Percentiles rank a stretch among this genome's conserved stretches.
Conservation (phyloP, 345 rosid species). For the Linum trigynum region DNA sequence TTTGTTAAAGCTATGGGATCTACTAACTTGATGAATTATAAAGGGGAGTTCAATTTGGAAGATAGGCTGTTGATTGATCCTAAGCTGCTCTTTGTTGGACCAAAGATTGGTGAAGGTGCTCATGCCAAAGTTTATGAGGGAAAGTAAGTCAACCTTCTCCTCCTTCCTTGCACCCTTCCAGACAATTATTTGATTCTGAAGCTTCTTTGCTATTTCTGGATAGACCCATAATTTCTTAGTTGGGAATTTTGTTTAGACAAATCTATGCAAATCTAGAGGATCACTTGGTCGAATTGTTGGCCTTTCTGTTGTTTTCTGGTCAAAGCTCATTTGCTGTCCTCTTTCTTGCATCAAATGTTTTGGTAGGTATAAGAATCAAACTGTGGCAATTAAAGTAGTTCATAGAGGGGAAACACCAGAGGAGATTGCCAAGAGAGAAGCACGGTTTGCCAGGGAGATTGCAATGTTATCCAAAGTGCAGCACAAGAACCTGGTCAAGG, state of each 20-base stretch:
- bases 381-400: constrained; percentile 73
- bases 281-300: background rate
- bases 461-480: constrained; percentile 85
- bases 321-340: constrained; percentile 10
- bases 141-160: constrained; percentile 55
- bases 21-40: constrained; percentile 50
- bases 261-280: background rate
- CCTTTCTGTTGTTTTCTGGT: background rate
- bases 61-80: constrained; percentile 86
- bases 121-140: constrained; percentile 99
- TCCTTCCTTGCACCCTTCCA: too few species aligned
- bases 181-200: too few species aligned
- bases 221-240: background rate
- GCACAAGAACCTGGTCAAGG: constrained; percentile 92
- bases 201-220: background rate
- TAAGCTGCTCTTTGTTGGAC: constrained; percentile 84
- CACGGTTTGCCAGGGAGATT: constrained; percentile 75
- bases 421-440: constrained; percentile 68
- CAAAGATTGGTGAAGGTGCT: constrained; percentile 97
- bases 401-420: constrained; percentile 74
- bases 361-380: constrained; percentile 65
- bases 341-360: background rate
- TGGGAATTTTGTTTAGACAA: background rate
- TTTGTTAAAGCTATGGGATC: constrained; percentile 54
- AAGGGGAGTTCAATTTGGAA: constrained; percentile 58